Percentiles rank a stretch among this genome's conserved stretches.
Conservation (phyloP, 768 basidiomycete genomes). For the Tremella yokohamensis region DNA sequence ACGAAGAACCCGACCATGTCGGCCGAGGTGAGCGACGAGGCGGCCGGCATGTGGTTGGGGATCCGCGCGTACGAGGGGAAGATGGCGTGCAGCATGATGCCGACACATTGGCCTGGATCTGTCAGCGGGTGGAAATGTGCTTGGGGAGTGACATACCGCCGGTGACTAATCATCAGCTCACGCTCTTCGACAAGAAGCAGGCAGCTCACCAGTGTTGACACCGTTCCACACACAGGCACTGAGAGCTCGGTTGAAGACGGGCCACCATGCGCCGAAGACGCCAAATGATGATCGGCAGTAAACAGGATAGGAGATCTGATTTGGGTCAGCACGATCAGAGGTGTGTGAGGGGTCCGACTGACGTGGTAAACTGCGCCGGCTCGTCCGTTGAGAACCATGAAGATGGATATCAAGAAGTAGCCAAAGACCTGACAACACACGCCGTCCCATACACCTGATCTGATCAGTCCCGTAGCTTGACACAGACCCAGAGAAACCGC, state of each 20-base stretch:
- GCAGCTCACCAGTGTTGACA: slow-evolving; percentile 3
- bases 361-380: slow-evolving; percentile 33
- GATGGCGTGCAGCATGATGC: slow-evolving; percentile 36
- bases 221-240: slow-evolving; percentile 30
- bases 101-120: slow-evolving; percentile 30
- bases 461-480: neutral
- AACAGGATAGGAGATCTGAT: slow-evolving; percentile 25
- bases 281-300: slow-evolving; percentile 39
- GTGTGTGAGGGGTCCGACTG: neutral
- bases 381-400: slow-evolving; percentile 36
- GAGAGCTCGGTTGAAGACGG: slow-evolving; percentile 30
- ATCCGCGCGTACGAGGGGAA: slow-evolving; percentile 32
- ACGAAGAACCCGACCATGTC: slow-evolving; percentile 30
- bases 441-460: slow-evolving; percentile 4
- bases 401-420: slow-evolving; percentile 29
- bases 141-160: slow-evolving; percentile 6
- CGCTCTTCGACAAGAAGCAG: neutral
- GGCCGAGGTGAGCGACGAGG: slow-evolving; percentile 19
- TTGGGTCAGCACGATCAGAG: neutral
- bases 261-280: slow-evolving; percentile 31
- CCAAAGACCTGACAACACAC: slow-evolving; percentile 26
- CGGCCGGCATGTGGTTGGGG: slow-evolving; percentile 25
- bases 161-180: neutral
- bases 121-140: slow-evolving; percentile 21
- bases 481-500: neutral